Base-by-base conservation (phyloP, 176 grass and related monocot species). In the Leersia perrieri region DNA sequence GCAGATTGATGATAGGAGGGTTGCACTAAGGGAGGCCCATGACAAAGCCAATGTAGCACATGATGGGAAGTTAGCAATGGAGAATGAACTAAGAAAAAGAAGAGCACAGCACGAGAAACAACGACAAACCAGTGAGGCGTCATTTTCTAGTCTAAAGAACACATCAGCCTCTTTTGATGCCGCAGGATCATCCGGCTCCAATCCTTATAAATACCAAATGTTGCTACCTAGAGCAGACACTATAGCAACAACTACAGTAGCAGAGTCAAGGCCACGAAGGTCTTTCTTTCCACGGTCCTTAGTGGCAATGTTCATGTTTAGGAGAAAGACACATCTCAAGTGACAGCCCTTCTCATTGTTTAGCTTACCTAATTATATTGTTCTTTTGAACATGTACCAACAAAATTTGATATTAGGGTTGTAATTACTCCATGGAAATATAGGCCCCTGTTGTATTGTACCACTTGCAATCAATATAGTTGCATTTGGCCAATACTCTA, bases 291-390 rank as follows among this genome's bases (percentile, higher is more conserved):
- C 94, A 32, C 75, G 85, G 40, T 75, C 87, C 76, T 60, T 94
- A 67, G 71, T 76, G 41, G 38, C 76, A 8, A 86, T 92, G 79
- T 92, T 94, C 33, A 82, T 84, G 66, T 84, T 71, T 41, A 91
- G 57, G 84, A 94, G 86, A 82, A 97, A 97, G 78, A 78, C 83
- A 16, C 89, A 90, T 74, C 76, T 78, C 9, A 90, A 84, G 62
- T 81, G 81, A 45, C 3, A 61, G 7, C 64, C 34, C 0, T 73
- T 83, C 53, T 3, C 12, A 23, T n/a, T 23, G 9, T 3, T 3
- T 81, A 71, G 58, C n/a, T 36, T 85, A 20, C 33, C 18, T 2
- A 70, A 14, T 65, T 47, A 3, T 76, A 58, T 70, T 47, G 22
- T 75, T 82, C 34, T 73, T 84, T 66, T 85, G 82, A 69, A 90